Evolutionary conservation across 1,284 basidiomycete species (phyloP), one percentile per base, ranked within the genome.

Genomic region (Malassezia equina): DNA sequence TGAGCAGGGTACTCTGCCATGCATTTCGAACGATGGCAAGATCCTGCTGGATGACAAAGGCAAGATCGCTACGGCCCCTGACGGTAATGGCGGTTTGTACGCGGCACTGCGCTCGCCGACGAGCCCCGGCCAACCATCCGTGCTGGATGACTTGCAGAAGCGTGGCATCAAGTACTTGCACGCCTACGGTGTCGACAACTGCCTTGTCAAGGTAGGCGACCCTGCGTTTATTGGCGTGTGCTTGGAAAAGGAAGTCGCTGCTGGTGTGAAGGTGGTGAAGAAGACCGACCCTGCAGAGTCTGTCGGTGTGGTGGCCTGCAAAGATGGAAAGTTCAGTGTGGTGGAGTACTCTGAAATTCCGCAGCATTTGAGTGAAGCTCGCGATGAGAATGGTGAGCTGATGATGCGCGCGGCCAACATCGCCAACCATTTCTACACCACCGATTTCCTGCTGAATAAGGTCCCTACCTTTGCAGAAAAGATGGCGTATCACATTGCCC

Each of bases 341-440:
- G 87, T 98, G 59, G 94, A 99, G 76, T 99, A 98, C 79, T 93
- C 89, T 12, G 94, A 99, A 77, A 90, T 99, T 66, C 84, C 88
- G 8, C 79, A 81, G 60, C 86, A 86, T 63, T 86, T 95, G 75
- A 84, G 90, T 12, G 86, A 88, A 73, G 79, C 81, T 58, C 81
- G 83, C 43, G 78, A 81, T 47, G 86, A 84, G 51, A 84, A 88
- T 59, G 65, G 63, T 44, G 59, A 69, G 33, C 82, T 99, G 52
- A 78, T 82, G 17, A 95, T 93, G 83, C 83, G 91, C 58, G 93
- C 91, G 3, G 94, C 83, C 49, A 99, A 99, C 79, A 96, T 98
- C 73, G 94, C 82, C 71, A 98, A 96, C 78, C 94, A 99, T 78
- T 95, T 96, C 77, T 99, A 95, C 79, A 93, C 91, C 41, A 85